phyloP scores from a whole-genome alignment of 345 rosid genomes.

The Orychophragmus violaceus region DNA sequence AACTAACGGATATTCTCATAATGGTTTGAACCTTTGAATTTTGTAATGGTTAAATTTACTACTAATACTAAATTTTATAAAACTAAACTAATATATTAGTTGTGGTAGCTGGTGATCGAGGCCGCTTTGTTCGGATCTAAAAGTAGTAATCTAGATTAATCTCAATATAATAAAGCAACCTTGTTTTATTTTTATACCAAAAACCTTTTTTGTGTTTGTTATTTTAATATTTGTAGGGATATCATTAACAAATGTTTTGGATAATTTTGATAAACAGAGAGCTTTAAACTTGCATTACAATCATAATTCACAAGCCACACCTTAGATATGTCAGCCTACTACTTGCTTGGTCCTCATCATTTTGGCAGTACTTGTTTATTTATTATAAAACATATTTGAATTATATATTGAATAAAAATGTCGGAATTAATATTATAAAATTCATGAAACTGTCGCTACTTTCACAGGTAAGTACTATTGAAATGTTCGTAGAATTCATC shows the following conservation, averaged over 20 bases:
- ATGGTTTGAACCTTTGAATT: background rate
- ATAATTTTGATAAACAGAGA: background rate
- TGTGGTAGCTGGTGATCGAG: conserved; percentile 4
- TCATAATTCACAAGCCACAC: conserved; percentile 14
- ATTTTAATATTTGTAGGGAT: background rate
- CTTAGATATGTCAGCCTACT: background rate
- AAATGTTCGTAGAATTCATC: background rate
- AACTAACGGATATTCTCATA: conserved; percentile 12
- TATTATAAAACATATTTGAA: too few species aligned
- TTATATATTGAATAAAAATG: too few species aligned
- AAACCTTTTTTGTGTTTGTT: too few species aligned
- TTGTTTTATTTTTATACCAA: background rate
- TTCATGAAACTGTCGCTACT: background rate
- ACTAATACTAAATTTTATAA: background rate
- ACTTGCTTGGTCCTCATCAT: conserved; percentile 2
- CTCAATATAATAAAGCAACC: conserved; percentile 5
- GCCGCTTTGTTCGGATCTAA: conserved; percentile 28
- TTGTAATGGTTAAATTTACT: conserved; percentile 9
- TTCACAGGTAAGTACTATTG: background rate
- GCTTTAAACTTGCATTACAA: background rate
- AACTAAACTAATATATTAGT: background rate
- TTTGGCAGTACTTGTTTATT: conserved; percentile 22
- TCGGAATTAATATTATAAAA: too few species aligned
- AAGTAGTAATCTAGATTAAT: conserved; percentile 8
- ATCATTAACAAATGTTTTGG: conserved; percentile 3